Base-by-base conservation (phyloP, 208 protist genomes). In the Trypanosoma brucei region DNA sequence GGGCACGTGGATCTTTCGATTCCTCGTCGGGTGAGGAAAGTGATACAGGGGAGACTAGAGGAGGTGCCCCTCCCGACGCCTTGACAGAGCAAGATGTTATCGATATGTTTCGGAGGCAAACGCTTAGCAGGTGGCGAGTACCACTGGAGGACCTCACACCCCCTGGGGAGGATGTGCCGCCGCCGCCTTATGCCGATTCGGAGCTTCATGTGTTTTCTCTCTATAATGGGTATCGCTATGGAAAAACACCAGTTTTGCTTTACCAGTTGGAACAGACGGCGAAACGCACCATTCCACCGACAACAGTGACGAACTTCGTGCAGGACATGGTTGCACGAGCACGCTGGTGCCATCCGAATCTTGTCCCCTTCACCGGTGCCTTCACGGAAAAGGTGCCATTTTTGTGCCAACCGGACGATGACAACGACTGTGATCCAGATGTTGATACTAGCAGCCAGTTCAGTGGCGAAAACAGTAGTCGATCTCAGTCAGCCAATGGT, bases 301-400 rank as follows among this genome's bases (percentile, higher is more conserved):
- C 36, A 42, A 86, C 71, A 3, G 33, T 83, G 44, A 79, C 48
- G 22, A 34, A 22, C 37, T 92, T 92, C 65, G 60, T 86, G 53
- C 73, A 81, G 55, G 86, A 92, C 57, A 78, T 74, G 48, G 66
- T 62, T 0, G 66, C 59, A 14, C 86, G 86, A 42, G 39, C 54
- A 34, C 51, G 56, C 34, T 92, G 86, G 86, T 85, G 72, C 65
- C 82, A 88, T 69, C 82, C 86, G 14, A 58, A 79, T 64, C 34
- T 92, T 30, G 62, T 86, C 42, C 56, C 50, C 39, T 85, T 75
- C 65, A 66, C 74, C 36, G 86, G 86, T 13, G 79, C 75, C 22
- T 92, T 78, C 68, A 84, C 80, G 31, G 82, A 92, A 59, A 81
- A 70, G 62, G 76, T 83, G 56, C 50, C 51, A 38, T 35, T 63